Evolutionary conservation across 257 asterid species (phyloP).

Genomic region (Haberlea rhodopensis): DNA sequence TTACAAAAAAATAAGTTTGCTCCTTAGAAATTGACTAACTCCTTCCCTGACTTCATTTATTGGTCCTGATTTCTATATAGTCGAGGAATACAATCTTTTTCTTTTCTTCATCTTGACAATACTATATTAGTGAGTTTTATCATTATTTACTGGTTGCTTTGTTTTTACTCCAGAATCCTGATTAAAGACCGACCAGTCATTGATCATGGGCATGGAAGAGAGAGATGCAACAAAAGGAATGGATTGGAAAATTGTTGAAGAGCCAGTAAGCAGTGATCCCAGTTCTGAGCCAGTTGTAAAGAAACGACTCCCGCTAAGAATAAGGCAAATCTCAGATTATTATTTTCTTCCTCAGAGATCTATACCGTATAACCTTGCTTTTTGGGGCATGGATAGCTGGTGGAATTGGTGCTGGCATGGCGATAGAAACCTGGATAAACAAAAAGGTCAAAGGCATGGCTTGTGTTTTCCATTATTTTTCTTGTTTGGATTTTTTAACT

Average conservation of each 20-base stretch:
- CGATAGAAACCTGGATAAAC: slow-evolving; percentile 69
- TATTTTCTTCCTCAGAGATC: slow-evolving; percentile 83
- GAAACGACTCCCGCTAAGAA: slow-evolving; percentile 58
- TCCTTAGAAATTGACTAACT: not conserved
- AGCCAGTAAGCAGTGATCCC: slow-evolving; percentile 35
- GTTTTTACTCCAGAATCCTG: slow-evolving; percentile 15
- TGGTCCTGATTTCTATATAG: not conserved
- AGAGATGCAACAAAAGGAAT: slow-evolving; percentile 47
- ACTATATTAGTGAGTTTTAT: not conserved
- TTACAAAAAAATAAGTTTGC: not conserved
- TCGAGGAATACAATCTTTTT: not conserved
- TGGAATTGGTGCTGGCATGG: slow-evolving; percentile 90
- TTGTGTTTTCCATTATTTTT: slow-evolving; percentile 10
- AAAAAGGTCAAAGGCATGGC: slow-evolving; percentile 73
- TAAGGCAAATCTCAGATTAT: slow-evolving; percentile 71
- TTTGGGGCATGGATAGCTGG: slow-evolving; percentile 69
- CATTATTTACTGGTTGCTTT: no score
- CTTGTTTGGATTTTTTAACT: not conserved
- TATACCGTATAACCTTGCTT: slow-evolving; percentile 40
- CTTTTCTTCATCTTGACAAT: not conserved
- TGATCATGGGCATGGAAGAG: slow-evolving; percentile 44
- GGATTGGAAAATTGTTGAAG: slow-evolving; percentile 64
- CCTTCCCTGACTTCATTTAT: no score
- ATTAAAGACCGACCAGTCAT: slow-evolving; percentile 10
- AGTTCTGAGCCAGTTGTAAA: slow-evolving; percentile 46